phyloP scores from a whole-genome alignment of 192 early-diverging fungal genomes.

The Gorgonomyces haynaldii region DNA sequence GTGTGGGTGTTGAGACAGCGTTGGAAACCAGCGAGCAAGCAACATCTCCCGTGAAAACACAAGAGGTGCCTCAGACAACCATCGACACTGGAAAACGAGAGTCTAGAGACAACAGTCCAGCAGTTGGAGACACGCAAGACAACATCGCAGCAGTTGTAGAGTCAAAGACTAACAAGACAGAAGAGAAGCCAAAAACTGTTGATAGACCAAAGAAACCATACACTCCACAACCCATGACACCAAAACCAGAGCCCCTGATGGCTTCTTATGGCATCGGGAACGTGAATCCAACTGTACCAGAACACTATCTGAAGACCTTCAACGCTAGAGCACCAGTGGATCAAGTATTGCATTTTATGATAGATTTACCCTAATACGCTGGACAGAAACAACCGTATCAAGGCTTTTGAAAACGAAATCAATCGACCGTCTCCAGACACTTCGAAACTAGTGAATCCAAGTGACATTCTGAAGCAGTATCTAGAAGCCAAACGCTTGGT shows the following conservation, averaged over 20 bases:
- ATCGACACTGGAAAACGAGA: too few species aligned
- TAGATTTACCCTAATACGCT: constrained; percentile 1
- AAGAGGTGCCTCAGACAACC: too few species aligned
- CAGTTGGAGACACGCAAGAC: too few species aligned
- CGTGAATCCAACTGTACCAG: background rate
- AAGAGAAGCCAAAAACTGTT: too few species aligned
- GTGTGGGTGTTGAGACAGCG: too few species aligned
- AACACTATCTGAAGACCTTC: constrained; percentile 6
- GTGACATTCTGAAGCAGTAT: background rate
- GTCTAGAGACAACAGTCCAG: too few species aligned
- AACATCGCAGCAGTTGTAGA: too few species aligned
- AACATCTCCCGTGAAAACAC: too few species aligned
- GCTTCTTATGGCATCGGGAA: constrained; percentile 2
- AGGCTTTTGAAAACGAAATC: constrained; percentile 7
- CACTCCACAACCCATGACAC: too few species aligned
- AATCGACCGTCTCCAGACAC: background rate
- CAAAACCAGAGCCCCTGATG: constrained; percentile 8
- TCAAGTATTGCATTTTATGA: background rate
- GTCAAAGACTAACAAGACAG: too few species aligned
- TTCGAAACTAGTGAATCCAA: constrained; percentile 3
- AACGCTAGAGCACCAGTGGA: constrained; percentile 1
- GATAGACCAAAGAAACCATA: too few species aligned
- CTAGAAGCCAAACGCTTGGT: constrained; percentile 1
- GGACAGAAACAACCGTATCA: background rate
- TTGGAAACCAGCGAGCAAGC: too few species aligned